phyloP scores from a whole-genome alignment of 2,329 filamentous ascomycete species.

The Phyllosticta citribraziliensis region DNA sequence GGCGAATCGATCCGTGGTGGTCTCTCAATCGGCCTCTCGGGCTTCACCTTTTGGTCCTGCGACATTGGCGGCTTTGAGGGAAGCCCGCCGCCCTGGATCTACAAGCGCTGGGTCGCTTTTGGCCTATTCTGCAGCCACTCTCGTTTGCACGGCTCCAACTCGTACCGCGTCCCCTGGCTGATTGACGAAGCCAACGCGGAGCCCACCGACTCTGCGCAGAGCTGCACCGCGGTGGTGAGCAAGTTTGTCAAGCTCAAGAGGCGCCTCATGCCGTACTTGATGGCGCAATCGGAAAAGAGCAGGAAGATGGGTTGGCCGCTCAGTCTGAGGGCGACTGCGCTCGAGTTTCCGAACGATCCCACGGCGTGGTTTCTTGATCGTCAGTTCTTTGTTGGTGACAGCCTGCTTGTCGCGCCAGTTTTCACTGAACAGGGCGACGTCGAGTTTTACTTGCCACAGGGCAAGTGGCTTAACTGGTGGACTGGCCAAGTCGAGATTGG shows the following conservation, averaged over 20 bases:
- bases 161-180: constrained; percentile 66
- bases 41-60: constrained; percentile 59
- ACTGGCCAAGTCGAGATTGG: constrained; percentile 31
- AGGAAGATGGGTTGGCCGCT: constrained; percentile 48
- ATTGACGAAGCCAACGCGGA: constrained; percentile 51
- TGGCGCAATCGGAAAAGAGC: constrained; percentile 42
- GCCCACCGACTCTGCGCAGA: constrained; percentile 25
- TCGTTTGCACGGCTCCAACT: constrained; percentile 58
- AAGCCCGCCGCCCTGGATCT: constrained; percentile 55
- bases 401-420: constrained; percentile 54
- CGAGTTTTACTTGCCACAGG: constrained; percentile 55
- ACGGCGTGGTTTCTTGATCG: constrained; percentile 58
- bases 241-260: constrained; percentile 46
- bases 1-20: constrained; percentile 61
- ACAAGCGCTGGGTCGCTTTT: constrained; percentile 72
- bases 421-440: constrained; percentile 54
- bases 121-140: constrained; percentile 62
- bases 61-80: constrained; percentile 68
- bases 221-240: constrained; percentile 44
- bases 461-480: constrained; percentile 43
- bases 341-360: constrained; percentile 63
- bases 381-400: constrained; percentile 63
- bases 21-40: constrained; percentile 52
- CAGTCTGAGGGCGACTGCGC: constrained; percentile 51
- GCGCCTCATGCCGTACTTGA: constrained; percentile 49